Evolutionary conservation across 257 asterid genomes (phyloP).

Genomic region (Dorcoceras hygrometricum): DNA sequence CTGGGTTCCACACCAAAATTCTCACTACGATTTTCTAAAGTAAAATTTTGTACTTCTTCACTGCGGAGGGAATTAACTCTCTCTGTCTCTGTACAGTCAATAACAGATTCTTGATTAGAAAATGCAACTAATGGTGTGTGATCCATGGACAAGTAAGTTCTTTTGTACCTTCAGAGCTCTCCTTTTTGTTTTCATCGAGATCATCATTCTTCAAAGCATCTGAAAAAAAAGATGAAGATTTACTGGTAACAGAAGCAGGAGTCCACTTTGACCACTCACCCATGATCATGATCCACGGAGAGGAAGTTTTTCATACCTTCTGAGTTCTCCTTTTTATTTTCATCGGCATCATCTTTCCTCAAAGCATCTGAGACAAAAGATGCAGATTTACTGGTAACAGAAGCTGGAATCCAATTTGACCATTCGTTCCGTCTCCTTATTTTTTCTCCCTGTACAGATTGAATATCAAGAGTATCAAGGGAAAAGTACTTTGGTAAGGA

Average conservation of each 20-base stretch:
- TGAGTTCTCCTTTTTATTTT: constrained; percentile 31
- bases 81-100: constrained; percentile 29
- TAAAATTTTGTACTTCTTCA: constrained; percentile 27
- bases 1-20: constrained; percentile 23
- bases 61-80: constrained; percentile 25
- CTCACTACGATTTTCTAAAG: constrained; percentile 23
- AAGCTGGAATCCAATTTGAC: constrained; percentile 63
- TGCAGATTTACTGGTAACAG: constrained; percentile 38
- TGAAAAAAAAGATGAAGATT: constrained; percentile 32
- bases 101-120: constrained; percentile 21
- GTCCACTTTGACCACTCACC: constrained; percentile 85
- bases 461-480: constrained; percentile 20
- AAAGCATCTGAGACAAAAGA: constrained; percentile 23
- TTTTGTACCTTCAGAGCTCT: constrained; percentile 26
- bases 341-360: constrained; percentile 34
- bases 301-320: constrained; percentile 27
- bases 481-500: constrained; percentile 15
- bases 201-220: constrained; percentile 30
- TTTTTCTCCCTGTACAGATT: constrained; percentile 60
- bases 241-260: constrained; percentile 35
- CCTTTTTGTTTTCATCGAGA: constrained; percentile 36
- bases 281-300: constrained; percentile 28
- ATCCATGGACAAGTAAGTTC: constrained; percentile 27
- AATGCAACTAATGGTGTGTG: constrained; percentile 26
- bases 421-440: constrained; percentile 85